A percentile compares a stretch with the other conserved stretches of the same genome.
phyloP scores from a whole-genome alignment of 2,329 filamentous ascomycete genomes.

The Diaporthe ilicicola region DNA sequence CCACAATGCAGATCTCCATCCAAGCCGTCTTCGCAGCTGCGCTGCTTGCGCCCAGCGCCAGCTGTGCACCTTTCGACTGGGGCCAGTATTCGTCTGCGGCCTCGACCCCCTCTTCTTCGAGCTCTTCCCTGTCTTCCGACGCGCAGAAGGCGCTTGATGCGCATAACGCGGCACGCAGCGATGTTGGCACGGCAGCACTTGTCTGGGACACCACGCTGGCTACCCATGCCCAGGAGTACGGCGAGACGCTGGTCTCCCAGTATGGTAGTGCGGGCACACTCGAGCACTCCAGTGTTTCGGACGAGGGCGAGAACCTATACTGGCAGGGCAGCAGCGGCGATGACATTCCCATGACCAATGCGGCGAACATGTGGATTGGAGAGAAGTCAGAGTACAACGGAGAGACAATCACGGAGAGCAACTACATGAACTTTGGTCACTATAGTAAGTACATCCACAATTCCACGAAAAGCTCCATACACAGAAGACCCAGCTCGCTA shows the following conservation, averaged over 20 bases:
- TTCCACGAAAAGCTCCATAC: not conserved
- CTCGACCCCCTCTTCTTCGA: not conserved
- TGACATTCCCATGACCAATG: conserved; percentile 10
- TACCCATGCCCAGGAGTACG: conserved; percentile 4
- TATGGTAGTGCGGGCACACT: conserved; percentile 5
- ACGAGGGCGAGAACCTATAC: conserved; percentile 1
- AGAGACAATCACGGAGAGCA: conserved; percentile 8
- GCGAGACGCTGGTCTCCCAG: conserved; percentile 2
- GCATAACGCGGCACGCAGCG: conserved; percentile 3
- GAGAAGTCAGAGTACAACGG: conserved; percentile 14
- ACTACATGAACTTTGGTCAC: conserved; percentile 20
- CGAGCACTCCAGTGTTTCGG: conserved; percentile 5
- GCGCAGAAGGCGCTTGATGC: conserved; percentile 5
- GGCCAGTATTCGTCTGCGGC: not conserved
- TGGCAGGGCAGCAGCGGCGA: conserved; percentile 6
- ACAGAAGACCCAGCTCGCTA: not conserved
- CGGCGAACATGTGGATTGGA: conserved; percentile 8
- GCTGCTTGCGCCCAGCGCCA: conserved; percentile 6
- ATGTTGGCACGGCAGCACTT: conserved; percentile 7
- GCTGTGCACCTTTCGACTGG: conserved; percentile 5
- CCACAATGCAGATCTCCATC: conserved; percentile 14
- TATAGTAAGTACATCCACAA: not conserved
- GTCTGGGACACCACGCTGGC: conserved; percentile 5
- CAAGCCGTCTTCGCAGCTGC: conserved; percentile 5
- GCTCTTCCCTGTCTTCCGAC: conserved; percentile 3